Base-by-base conservation (phyloP, 169 alveolate species). In the Toxoplasma gondii region DNA sequence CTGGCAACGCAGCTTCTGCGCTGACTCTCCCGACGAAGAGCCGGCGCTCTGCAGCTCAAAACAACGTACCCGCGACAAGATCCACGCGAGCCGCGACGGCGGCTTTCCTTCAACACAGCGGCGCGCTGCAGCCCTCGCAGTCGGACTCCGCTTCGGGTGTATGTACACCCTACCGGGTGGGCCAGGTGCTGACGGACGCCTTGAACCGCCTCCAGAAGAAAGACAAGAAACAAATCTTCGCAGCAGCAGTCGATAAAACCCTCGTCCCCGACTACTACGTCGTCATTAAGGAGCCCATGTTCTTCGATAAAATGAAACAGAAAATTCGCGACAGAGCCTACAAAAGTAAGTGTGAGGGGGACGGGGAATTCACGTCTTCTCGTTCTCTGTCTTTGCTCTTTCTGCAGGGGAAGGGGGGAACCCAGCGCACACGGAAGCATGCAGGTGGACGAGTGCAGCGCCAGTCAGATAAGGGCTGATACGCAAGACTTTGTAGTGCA, bases 151-250 rank as follows among this genome's bases (percentile, higher is more conserved):
- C 74, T 27, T 22, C 38, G 12, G 90, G 64, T 16, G 90, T 31
- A 82, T 0, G 36, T 2, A 31, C 64, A 36, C 90, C 90, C 81
- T 78, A 54, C 78, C 41, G 94, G 10, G 88, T 53, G 36, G 88
- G 94, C 34, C 94, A 91, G 34, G 94, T 91, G 54, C 81, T 91
- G 36, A 31, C 70, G 81, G 94, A 91, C 38, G 94, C 94, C 58
- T 54, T 91, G 58, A 70, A 27, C n/a, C 88, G 94, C n/a, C 29
- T 91, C 2, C 82, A 91, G 54, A 91, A 78, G 53, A 91, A 91
- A 45, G 94, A 91, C 58, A 91, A 91, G 34, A 91, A 91, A n/a
- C 88, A 36, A 41, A 39, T 74, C 53, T 91, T 91, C 53, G 94
- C 94, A 9, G 74, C 44, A n/a, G 94, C 94, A 24, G 94, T 91